Conservation (phyloP, 176 grass and related monocot species). For the Bothriochloa decipiens region DNA sequence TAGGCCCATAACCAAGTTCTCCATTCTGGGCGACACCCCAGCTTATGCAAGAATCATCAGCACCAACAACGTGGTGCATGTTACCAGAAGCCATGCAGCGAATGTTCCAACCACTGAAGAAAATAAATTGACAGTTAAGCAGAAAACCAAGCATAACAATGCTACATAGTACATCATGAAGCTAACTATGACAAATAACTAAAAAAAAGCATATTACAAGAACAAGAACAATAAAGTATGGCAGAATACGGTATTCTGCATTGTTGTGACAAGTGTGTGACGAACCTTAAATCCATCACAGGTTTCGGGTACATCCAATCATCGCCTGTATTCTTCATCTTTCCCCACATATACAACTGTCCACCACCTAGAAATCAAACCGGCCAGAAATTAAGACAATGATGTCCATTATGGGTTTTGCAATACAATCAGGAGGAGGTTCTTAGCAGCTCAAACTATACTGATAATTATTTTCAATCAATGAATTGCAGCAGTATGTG, state of each 20-base stretch:
- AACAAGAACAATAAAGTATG: constrained; percentile 13
- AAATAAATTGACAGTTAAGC: constrained; percentile 48
- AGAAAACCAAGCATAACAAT: constrained; percentile 1
- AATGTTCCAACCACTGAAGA: constrained; percentile 92
- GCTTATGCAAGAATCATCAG: constrained; percentile 96
- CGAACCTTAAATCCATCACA: constrained; percentile 92
- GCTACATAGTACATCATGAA: constrained; percentile 26
- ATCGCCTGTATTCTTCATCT: constrained; percentile 89
- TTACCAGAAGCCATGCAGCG: constrained; percentile 98
- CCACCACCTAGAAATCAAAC: constrained; percentile 64
- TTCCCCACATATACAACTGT: constrained; percentile 99
- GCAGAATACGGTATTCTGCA: constrained; percentile 12
- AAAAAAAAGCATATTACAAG: constrained; percentile 6
- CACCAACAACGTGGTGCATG: constrained; percentile 97
- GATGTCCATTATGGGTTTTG: neutral
- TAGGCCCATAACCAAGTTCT: constrained; percentile 93
- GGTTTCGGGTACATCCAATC: constrained; percentile 99
- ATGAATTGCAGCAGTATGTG: constrained; percentile 12
- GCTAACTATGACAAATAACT: constrained; percentile 23
- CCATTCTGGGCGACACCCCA: constrained; percentile 78
- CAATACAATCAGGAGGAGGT: neutral
- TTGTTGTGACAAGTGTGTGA: constrained; percentile 21
- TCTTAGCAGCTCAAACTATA: constrained; percentile 28
- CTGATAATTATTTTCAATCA: neutral
- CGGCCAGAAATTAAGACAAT: constrained; percentile 8